These are phyloP conservation scores for Senecio squalidus DNA, from an alignment of 140 eudicot species.

Conservation along the genomic window DNA sequence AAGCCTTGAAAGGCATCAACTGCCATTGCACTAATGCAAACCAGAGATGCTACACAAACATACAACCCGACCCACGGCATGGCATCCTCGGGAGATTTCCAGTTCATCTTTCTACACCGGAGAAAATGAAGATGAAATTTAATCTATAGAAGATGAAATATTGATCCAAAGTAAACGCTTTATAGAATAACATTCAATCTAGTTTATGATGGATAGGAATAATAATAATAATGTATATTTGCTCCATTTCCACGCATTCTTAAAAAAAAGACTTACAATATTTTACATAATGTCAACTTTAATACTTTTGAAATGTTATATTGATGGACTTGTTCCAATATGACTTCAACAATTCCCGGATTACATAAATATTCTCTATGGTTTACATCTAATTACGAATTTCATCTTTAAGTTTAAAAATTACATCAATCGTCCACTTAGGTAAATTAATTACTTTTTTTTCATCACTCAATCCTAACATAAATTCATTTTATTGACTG, in stretches of 20 bases:
- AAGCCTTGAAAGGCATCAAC: conserved; percentile 31
- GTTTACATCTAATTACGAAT: too few species aligned
- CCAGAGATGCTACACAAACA: conserved; percentile 33
- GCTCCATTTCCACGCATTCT: not conserved
- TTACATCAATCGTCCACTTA: too few species aligned
- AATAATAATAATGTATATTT: not conserved
- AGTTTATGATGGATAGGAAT: not conserved
- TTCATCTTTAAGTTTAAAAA: too few species aligned
- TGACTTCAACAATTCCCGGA: too few species aligned
- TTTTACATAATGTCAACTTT: not conserved
- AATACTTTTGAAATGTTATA: not conserved
- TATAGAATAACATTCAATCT: not conserved
- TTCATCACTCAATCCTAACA: too few species aligned
- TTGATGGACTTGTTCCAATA: too few species aligned
- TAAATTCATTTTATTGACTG: too few species aligned
- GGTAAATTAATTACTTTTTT: too few species aligned
- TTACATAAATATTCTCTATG: too few species aligned
- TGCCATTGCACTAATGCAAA: conserved; percentile 42
- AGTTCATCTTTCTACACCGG: not conserved
- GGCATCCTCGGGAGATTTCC: not conserved
- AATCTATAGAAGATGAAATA: not conserved
- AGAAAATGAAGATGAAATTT: not conserved
- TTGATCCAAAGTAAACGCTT: not conserved
- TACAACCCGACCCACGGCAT: conserved; percentile 49
- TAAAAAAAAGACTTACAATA: not conserved